phyloP scores from a whole-genome alignment of 75 land plant genomes.

The Chamaecyparis obtusa region DNA sequence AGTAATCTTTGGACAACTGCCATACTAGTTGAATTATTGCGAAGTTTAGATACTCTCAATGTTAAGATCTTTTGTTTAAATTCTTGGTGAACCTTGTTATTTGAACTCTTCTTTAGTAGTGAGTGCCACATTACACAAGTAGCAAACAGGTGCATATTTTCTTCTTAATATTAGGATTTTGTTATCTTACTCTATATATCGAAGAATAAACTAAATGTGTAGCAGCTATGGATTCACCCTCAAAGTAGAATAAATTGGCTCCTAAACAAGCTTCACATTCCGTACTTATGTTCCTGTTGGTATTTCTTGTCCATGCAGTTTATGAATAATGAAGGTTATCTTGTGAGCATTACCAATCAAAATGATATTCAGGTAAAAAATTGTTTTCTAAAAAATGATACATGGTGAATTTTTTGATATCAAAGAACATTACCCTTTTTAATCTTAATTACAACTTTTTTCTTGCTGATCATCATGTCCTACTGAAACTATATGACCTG shows the following conservation, averaged over 20 bases:
- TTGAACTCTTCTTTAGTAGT: not conserved
- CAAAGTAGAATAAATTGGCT: not conserved
- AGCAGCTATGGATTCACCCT: not conserved
- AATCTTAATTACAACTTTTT: not conserved
- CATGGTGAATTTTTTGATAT: not conserved
- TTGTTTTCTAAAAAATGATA: not conserved
- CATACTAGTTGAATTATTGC: not conserved
- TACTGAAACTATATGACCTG: not conserved
- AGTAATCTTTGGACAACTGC: not conserved
- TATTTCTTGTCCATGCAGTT: conserved; percentile 42
- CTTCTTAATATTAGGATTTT: not conserved
- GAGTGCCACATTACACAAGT: not conserved
- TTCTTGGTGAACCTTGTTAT: not conserved
- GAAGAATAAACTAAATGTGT: not conserved
- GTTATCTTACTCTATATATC: not conserved
- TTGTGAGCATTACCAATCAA: conserved; percentile 60
- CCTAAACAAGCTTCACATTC: not conserved
- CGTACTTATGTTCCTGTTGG: not conserved
- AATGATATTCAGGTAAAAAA: conserved; percentile 77
- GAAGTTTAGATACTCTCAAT: not conserved
- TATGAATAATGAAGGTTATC: conserved; percentile 66
- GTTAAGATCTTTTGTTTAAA: not conserved
- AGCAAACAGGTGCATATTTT: not conserved
- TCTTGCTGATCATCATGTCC: not conserved
- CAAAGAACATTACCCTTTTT: not conserved